Base-by-base conservation (phyloP, 2,329 filamentous ascomycete genomes). In the Claviceps citrina region DNA sequence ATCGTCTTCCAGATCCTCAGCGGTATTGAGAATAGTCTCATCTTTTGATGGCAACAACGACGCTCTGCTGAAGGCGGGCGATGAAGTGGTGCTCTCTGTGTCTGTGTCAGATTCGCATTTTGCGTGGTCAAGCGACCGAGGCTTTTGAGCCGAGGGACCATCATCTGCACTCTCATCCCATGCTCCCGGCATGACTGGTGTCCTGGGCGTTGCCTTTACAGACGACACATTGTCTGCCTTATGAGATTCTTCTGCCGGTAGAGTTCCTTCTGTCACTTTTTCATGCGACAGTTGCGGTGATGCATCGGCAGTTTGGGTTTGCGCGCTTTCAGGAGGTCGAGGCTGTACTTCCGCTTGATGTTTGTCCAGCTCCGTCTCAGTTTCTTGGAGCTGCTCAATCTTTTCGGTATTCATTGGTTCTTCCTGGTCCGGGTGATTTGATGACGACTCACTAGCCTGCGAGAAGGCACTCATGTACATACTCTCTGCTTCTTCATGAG, bases 391-490 rank as follows among this genome's bases (percentile, higher is more conserved):
- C 7, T 27, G 16, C 4, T 27, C 22, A 15, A 9, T 12, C 13
- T 22, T 12, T 33, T 33, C 8, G 30, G 18, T 20, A 16, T 32
- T 27, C 7, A 27, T 12, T 13, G 20, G 20, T 18, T 37, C 13
- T 12, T 36, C 22, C 13, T 28, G 15, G 6, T 15, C 16, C 10
- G 15, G 5, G 16, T 15, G 36, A 10, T 31, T 22, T 22, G 28
- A 25, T 22, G 28, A 25, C 10, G 31, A 13, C n/a, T 54, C 53
- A 26, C 60, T 55, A 2, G 59, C 55, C 20, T 70, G 60, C 2
- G 76, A 79, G 38, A 80, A 71, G 1, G 76, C 76, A 46, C 76
- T 89, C 77, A 86, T 79, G 50, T 91, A 93, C 78, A 93, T 83
- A 55, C 84, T 91, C 52, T 84, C 78, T 0, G 82, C 83, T 46